Conservation (phyloP, 139 green algal genomes). For the Coelastrella sp. region DNA sequence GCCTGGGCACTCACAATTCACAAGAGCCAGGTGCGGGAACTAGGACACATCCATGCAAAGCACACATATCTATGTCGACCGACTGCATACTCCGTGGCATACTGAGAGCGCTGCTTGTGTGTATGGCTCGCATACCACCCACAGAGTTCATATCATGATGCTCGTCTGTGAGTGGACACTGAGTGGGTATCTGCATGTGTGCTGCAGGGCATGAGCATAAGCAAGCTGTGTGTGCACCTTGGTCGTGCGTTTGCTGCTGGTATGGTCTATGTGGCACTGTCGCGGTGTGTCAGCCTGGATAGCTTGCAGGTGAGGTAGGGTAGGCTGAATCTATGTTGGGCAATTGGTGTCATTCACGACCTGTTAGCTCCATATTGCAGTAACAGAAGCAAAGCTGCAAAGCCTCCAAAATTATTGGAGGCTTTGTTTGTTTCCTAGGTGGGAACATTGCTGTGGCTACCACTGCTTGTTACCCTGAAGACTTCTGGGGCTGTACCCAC, state of each 20-base stretch:
- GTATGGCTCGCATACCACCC: not conserved
- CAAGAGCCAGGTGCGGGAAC: not conserved
- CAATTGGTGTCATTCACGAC: too few species aligned
- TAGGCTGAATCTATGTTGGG: too few species aligned
- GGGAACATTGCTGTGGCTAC: too few species aligned
- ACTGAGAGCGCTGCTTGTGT: not conserved
- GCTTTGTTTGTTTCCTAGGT: too few species aligned
- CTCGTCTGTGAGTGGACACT: not conserved
- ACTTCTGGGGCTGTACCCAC: too few species aligned
- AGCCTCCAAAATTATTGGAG: too few species aligned
- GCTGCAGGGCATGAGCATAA: constrained; percentile 18
- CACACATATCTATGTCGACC: not conserved
- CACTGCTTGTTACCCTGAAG: too few species aligned
- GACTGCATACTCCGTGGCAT: not conserved
- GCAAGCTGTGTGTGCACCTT: not conserved
- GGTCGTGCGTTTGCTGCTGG: not conserved
- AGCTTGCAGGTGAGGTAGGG: not conserved
- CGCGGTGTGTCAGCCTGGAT: constrained; percentile 4
- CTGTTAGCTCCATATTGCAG: too few species aligned
- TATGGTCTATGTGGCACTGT: constrained; percentile 41
- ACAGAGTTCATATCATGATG: not conserved
- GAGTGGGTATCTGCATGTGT: not conserved
- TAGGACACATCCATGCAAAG: not conserved
- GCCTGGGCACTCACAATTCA: constrained; percentile 26
- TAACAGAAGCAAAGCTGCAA: too few species aligned